Evolutionary conservation across 2,329 filamentous ascomycete species (phyloP), one percentile per base, ranked within the genome.

Genomic region (Fusarium buxicola): DNA sequence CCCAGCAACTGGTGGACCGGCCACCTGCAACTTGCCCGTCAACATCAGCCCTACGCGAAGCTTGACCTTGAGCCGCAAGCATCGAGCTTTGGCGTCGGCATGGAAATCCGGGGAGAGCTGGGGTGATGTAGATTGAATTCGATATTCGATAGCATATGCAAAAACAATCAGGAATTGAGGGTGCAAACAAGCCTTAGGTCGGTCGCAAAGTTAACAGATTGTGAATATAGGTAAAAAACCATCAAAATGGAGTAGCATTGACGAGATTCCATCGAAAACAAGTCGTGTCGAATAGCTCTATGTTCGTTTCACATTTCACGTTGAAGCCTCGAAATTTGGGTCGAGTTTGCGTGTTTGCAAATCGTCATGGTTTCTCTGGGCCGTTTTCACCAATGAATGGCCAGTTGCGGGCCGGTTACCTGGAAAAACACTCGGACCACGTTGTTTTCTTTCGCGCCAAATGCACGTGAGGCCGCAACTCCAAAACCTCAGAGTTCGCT

Each of bases 31-130:
- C 49, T 44, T 60, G 53, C 48, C 60, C 54, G 46, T 40, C 43
- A 52, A 55, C 59, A 58, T 71, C 69, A 72, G 70, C 71, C 71
- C 71, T 72, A 70, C 60, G 60, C 59, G 59, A 58, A 68, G 61
- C 64, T 71, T 65, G 62, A 66, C 47, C 46, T 63, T 67, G 66
- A 68, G 69, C 66, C 68, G 65, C 69, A 65, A 65, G 55, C 62
- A 62, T 72, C 60, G 64, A 70, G 65, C 61, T 69, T 66, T 69
- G 60, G 63, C 61, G 53, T 66, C 65, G 63, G 52, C 52, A 65
- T 60, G 57, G 58, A 60, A 68, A 66, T 64, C 63, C 60, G 55
- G 67, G 64, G 61, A 60, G 52, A 69, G 58, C 63, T 64, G 39
- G 61, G 60, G 56, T 52, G 60, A 54, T 52, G 12, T 35, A 64